A percentile compares a stretch with the other conserved stretches of the same genome.
phyloP scores from a whole-genome alignment of 352 stramenopile genomes.

The Phytopythium delawarense region DNA sequence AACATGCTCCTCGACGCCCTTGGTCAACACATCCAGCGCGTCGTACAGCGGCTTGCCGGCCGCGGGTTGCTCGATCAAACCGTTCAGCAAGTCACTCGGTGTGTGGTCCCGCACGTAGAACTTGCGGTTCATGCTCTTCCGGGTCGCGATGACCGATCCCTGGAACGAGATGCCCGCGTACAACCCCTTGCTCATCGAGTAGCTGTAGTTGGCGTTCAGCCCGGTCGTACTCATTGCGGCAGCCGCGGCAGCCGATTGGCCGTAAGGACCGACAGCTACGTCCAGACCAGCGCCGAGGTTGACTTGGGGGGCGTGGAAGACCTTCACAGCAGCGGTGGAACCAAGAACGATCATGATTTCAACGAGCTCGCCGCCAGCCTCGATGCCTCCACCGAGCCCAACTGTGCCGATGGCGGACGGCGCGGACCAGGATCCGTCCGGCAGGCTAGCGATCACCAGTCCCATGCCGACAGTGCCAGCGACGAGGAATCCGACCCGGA shows the following conservation, averaged over 20 bases:
- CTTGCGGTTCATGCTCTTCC: conserved; percentile 86
- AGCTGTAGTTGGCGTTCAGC: conserved; percentile 90
- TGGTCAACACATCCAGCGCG: conserved; percentile 44
- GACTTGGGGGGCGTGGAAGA: conserved; percentile 80
- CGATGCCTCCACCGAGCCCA: conserved; percentile 74
- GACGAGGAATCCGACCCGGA: conserved; percentile 56
- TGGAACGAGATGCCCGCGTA: conserved; percentile 90
- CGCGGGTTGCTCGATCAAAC: conserved; percentile 38
- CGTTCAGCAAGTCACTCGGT: conserved; percentile 39
- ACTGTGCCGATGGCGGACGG: conserved; percentile 73
- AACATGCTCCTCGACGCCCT: conserved; percentile 33
- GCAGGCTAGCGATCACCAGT: conserved; percentile 79
- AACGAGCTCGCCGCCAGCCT: conserved; percentile 85
- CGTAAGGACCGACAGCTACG: conserved; percentile 78
- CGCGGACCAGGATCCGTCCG: conserved; percentile 84
- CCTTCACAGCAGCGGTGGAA: conserved; percentile 78
- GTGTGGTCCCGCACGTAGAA: conserved; percentile 81
- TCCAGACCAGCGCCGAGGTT: conserved; percentile 87
- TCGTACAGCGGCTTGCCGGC: conserved; percentile 52
- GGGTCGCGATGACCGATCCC: conserved; percentile 73
- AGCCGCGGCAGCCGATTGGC: conserved; percentile 62
- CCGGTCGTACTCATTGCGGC: conserved; percentile 50
- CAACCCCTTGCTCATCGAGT: conserved; percentile 89
- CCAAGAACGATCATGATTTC: conserved; percentile 92
- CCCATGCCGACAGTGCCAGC: conserved; percentile 59